These are phyloP conservation scores for Poa pratensis DNA, from an alignment of 176 grass and related monocot species.

Conservation along the genomic window DNA sequence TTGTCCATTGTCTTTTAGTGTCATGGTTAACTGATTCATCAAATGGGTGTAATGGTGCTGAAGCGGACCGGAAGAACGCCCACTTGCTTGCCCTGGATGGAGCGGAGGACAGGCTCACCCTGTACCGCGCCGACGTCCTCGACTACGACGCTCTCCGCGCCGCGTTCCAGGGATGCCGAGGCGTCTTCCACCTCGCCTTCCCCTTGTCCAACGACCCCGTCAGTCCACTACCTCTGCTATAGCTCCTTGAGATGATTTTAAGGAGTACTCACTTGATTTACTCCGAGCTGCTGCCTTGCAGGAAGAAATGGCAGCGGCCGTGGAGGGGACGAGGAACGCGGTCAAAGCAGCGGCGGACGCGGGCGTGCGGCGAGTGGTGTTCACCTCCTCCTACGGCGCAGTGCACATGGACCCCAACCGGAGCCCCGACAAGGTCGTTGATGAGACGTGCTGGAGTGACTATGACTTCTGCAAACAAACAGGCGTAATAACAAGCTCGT, in stretches of 20 bases:
- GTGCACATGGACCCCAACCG: too few relatives aligned
- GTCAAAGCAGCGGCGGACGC: neutral
- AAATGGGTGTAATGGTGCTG: neutral
- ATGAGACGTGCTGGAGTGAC: too few relatives aligned
- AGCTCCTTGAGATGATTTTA: too few relatives aligned
- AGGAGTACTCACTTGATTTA: too few relatives aligned
- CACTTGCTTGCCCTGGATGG: constrained; percentile 46
- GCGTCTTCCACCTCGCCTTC: constrained; percentile 63
- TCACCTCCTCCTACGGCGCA: neutral
- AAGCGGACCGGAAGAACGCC: constrained; percentile 46
- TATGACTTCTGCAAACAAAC: neutral
- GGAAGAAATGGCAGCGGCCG: too few relatives aligned
- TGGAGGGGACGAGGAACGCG: neutral
- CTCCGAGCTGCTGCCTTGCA: too few relatives aligned
- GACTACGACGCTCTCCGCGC: constrained; percentile 22
- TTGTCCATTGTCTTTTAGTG: too few relatives aligned
- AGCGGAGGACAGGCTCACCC: constrained; percentile 35
- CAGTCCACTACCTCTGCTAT: neutral
- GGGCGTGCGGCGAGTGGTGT: neutral
- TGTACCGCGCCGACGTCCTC: constrained; percentile 53
- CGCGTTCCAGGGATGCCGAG: constrained; percentile 47
- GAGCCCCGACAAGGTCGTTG: too few relatives aligned
- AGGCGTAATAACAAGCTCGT: neutral
- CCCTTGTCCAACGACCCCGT: constrained; percentile 41
- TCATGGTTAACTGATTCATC: too few relatives aligned